Percentiles rank a stretch among this genome's conserved stretches.
phyloP scores from a whole-genome alignment of 2,329 filamentous ascomycete genomes.

The Phaeomoniella chlamydospora region DNA sequence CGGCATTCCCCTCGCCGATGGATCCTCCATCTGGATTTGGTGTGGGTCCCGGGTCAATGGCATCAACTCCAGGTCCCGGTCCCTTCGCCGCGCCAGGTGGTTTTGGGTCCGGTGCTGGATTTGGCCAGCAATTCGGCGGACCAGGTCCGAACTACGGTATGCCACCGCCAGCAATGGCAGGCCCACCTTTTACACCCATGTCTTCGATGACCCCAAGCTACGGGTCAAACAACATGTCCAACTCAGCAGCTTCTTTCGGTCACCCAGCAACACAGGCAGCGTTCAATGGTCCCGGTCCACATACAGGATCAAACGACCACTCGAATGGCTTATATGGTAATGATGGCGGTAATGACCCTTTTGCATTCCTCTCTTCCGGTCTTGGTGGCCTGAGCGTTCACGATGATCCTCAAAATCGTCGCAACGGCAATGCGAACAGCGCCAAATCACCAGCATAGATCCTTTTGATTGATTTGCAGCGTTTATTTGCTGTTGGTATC shows the following conservation, averaged over 20 bases:
- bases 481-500: not conserved
- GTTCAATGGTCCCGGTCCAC: constrained; percentile 78
- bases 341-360: constrained; percentile 43
- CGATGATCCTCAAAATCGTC: constrained; percentile 28
- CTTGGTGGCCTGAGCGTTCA: constrained; percentile 44
- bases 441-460: constrained; percentile 23
- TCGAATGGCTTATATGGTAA: constrained; percentile 56
- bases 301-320: constrained; percentile 55
- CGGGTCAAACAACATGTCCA: constrained; percentile 60
- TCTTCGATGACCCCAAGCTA: constrained; percentile 62
- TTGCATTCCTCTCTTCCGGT: constrained; percentile 48
- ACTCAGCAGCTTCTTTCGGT: constrained; percentile 77
- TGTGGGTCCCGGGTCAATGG: constrained; percentile 80
- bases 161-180: constrained; percentile 67
- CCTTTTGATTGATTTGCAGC: not conserved
- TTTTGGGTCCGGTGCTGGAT: constrained; percentile 48
- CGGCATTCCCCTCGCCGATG: constrained; percentile 81
- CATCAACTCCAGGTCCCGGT: constrained; percentile 63
- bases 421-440: constrained; percentile 27
- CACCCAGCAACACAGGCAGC: constrained; percentile 88
- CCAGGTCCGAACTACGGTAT: constrained; percentile 67
- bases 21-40: constrained; percentile 69
- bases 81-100: constrained; percentile 56
- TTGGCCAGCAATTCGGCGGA: constrained; percentile 68
- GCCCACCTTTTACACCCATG: constrained; percentile 44